Evolutionary conservation across 768 basidiomycete genomes (phyloP), one percentile per base, ranked within the genome.

Genomic region (Pleurotus salmoneostramineus): DNA sequence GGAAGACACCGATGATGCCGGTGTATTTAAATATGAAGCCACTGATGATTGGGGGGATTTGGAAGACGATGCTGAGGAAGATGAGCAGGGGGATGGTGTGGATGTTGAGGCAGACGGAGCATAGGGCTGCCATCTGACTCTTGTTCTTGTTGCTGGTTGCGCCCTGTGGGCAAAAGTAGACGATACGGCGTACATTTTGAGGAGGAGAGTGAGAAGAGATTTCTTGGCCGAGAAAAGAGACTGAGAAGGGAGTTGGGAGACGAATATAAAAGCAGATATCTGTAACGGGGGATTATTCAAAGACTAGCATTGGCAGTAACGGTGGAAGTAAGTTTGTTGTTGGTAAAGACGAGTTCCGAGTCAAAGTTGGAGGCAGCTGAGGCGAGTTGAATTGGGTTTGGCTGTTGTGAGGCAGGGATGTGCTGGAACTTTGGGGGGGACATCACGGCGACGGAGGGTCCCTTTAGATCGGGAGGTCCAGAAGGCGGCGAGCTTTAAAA

Each of bases 121-220:
- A 71, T 91, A 93, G 63, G 90, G 90, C 74, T 91, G 91, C 89
- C 90, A 92, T 64, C 91, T 86, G 64, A 85, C 76, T 69, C 87
- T 76, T 50, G 85, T 74, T 63, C 89, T 84, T 58, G 88, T 76
- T 1, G 83, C 80, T 60, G 85, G 82, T 45, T 85, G 83, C 40
- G 86, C 88, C 77, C 89, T 75, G 68, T 89, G 88, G 75, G 89
- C 81, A 57, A 89, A 72, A 7, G 84, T 71, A 56, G 81, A 77
- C 2, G 71, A 63, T n/a, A 76, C 56, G 11, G 74, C 69, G 68
- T 78, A 74, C 78, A 79, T 79, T 62, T 57, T 57, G 57, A 60
- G 57, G 35, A 15, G 55, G 60, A 59, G 42, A 56, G 45, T 58
- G 54, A 50, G 56, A 46, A 44, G 42, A 36, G 63, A 34, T 55